Percentiles rank a stretch among this genome's conserved stretches.
Conservation (phyloP, 208 protist genomes). For the Herpetomonas tarakana region DNA sequence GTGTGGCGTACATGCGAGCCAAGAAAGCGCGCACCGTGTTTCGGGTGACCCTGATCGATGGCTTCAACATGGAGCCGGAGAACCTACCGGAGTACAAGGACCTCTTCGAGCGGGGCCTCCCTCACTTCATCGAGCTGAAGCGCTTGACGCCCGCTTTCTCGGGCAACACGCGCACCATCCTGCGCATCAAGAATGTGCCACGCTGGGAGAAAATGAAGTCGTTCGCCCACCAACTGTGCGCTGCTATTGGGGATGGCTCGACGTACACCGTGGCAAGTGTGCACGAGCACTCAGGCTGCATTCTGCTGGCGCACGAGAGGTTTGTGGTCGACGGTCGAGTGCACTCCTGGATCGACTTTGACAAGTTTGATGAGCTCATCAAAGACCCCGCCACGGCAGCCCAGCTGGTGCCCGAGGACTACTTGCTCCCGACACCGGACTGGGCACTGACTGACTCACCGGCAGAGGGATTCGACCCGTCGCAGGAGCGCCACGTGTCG, state of each 20-base stretch:
- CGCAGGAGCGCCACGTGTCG: slow-evolving; percentile 65
- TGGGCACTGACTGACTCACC: slow-evolving; percentile 69
- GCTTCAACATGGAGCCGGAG: slow-evolving; percentile 89
- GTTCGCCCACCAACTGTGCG: slow-evolving; percentile 67
- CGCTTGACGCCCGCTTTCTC: slow-evolving; percentile 92
- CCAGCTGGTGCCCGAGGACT: slow-evolving; percentile 60
- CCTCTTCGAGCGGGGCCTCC: slow-evolving; percentile 82
- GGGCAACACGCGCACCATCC: slow-evolving; percentile 59
- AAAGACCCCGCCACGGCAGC: slow-evolving; percentile 23
- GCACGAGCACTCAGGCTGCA: slow-evolving; percentile 89
- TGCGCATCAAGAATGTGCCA: slow-evolving; percentile 94
- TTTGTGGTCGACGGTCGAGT: slow-evolving; percentile 61
- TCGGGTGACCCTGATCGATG: slow-evolving; percentile 95
- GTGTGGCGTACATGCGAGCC: slow-evolving; percentile 82
- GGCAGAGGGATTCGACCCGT: slow-evolving; percentile 85
- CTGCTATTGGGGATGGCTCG: slow-evolving; percentile 45
- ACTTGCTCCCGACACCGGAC: slow-evolving; percentile 64
- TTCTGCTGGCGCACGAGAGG: slow-evolving; percentile 73
- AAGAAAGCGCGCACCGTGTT: slow-evolving; percentile 95
- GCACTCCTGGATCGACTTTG: slow-evolving; percentile 90
- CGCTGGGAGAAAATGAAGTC: slow-evolving; percentile 83
- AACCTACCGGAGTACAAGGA: slow-evolving; percentile 89
- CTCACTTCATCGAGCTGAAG: slow-evolving; percentile 95
- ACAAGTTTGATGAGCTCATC: slow-evolving; percentile 69
- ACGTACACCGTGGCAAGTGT: slow-evolving; percentile 74